Evolutionary conservation across 441 rosid genomes (phyloP).

Genomic region (Jatropha podagrica): DNA sequence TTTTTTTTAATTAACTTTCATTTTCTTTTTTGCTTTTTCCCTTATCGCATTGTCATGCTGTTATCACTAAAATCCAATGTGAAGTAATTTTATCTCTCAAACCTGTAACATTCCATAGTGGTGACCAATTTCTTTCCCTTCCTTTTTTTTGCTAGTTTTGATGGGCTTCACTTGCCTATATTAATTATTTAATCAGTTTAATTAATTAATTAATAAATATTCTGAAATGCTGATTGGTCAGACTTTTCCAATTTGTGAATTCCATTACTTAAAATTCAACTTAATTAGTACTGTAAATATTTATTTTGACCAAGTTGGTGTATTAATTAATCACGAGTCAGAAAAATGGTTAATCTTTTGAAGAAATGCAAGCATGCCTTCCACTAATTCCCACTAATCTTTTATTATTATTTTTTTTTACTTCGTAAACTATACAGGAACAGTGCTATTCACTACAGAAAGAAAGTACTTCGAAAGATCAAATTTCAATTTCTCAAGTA

Average conservation of each 20-base stretch:
- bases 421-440: not conserved
- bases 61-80: constrained; percentile 18
- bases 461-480: not conserved
- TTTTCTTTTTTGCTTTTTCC: not conserved
- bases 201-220: not conserved
- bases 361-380: not conserved
- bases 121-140: constrained; percentile 20
- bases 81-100: constrained; percentile 10
- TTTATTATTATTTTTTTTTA: not conserved
- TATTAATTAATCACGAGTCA: constrained; percentile 12
- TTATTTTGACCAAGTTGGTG: constrained; percentile 7
- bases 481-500: constrained; percentile 1
- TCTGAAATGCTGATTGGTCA: not conserved
- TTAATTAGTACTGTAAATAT: not conserved
- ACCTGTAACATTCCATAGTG: constrained; percentile 25
- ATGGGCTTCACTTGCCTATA: constrained; percentile 17
- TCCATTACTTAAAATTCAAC: not conserved
- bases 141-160: constrained; percentile 22
- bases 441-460: not conserved
- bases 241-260: not conserved
- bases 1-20: not conserved
- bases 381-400: constrained; percentile 4
- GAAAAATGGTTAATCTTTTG: not conserved
- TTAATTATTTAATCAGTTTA: constrained; percentile 14
- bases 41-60: constrained; percentile 24